Percentiles rank a stretch among this genome's conserved stretches.
phyloP scores from a whole-genome alignment of 75 land plant species.

The Pinus tabuliformis region DNA sequence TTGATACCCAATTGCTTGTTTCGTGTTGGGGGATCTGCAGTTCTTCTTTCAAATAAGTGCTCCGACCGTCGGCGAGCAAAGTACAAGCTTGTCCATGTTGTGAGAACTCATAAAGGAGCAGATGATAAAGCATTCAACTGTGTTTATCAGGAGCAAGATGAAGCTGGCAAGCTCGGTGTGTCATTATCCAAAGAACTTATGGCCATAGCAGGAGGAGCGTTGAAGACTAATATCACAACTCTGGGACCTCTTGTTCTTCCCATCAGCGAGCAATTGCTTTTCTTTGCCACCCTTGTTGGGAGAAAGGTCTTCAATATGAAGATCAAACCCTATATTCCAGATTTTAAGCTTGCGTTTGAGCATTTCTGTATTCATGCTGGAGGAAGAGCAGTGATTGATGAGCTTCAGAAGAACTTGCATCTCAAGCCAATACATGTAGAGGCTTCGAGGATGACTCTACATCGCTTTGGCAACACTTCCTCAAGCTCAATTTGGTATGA shows the following conservation, averaged over 20 bases:
- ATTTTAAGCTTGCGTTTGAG: slow-evolving; percentile 68
- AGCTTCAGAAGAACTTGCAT: slow-evolving; percentile 66
- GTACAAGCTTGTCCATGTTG: slow-evolving; percentile 54
- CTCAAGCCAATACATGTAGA: slow-evolving; percentile 44
- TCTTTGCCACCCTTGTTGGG: slow-evolving; percentile 52
- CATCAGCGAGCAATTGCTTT: slow-evolving; percentile 56
- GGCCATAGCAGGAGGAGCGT: slow-evolving; percentile 66
- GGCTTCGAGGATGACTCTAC: slow-evolving; percentile 59
- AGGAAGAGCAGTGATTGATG: slow-evolving; percentile 68
- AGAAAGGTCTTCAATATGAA: slow-evolving; percentile 44
- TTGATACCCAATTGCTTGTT: slow-evolving; percentile 69
- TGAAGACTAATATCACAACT: slow-evolving; percentile 66
- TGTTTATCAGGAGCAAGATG: slow-evolving; percentile 70
- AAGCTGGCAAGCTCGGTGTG: slow-evolving; percentile 42
- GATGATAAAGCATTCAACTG: slow-evolving; percentile 65
- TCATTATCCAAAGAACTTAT: slow-evolving; percentile 68
- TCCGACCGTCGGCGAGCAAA: slow-evolving; percentile 37
- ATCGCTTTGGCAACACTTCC: slow-evolving; percentile 63
- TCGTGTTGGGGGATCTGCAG: slow-evolving; percentile 64
- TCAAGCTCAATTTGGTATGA: slow-evolving; percentile 68
- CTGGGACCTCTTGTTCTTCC: slow-evolving; percentile 63
- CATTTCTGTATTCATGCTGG: slow-evolving; percentile 75
- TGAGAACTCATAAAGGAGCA: slow-evolving; percentile 63
- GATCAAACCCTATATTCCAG: slow-evolving; percentile 65
- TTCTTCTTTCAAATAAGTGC: slow-evolving; percentile 47